Base-by-base conservation (phyloP, 192 early-diverging fungal species). In the Allomyces macrogynus region DNA sequence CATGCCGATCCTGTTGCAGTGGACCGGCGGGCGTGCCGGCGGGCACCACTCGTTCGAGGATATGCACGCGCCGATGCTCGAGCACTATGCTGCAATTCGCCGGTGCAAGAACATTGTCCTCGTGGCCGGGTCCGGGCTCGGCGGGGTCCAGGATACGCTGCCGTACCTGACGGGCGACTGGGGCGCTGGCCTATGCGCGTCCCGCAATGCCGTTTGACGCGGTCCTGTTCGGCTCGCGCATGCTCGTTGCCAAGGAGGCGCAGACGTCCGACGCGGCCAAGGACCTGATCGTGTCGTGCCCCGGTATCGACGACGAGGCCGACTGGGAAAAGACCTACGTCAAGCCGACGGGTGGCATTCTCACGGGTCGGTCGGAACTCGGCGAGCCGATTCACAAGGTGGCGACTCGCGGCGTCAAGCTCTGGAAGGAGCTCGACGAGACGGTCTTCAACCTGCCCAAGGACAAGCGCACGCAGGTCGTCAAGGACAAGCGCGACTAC, bases 31-130 rank as follows among this genome's bases (percentile, higher is more conserved):
- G 27, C 84, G 92, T 67, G 92, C 85, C 43, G 94, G 92, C 69
- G 94, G 94, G 20, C 94, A 97, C 74, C 91, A 97, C 82, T 90
- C 87, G 68, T 95, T 87, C 66, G 94, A 95, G 76, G 91, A 97
- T 76, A 88, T 93, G 73, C 90, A 95, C 73, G 81, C 83, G 69
- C 91, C 92, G 60, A 86, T 97, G 67, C 70, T 97, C 8, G 84
- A 89, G 69, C 87, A 90, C 0, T 73, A 85, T 68, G 87, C 84
- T 60, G 79, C 88, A 60, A 87, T 97, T 61, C 83, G 94, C 69
- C 78, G 85, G 5, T 81, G 82, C 43, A 24, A 71, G 62, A 95
- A 97, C 72, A 77, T 95, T 60, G 80, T 86, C 12, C 75, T 97
- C 14, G 87, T 97, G 60, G 91, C 85, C 64, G 94, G 94, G 44